These are phyloP conservation scores for Ormosia semicastrata DNA, from an alignment of 306 rosid genomes.

Conservation along the genomic window DNA sequence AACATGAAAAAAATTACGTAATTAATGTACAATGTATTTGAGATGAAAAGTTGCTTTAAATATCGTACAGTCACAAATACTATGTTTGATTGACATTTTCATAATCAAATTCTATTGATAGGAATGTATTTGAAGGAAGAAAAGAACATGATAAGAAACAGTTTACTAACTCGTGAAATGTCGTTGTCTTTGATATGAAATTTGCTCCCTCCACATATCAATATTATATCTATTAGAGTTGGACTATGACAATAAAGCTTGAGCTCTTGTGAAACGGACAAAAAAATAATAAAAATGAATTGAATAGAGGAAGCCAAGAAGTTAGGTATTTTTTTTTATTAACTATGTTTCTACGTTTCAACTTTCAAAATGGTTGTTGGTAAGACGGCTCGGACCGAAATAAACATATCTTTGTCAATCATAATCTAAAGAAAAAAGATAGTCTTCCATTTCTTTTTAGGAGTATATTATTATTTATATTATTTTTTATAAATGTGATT, in stretches of 20 bases:
- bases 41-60: not conserved
- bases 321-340: constrained; percentile 29
- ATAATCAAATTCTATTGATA: not conserved
- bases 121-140: not conserved
- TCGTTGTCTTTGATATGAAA: constrained; percentile 29
- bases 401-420: not conserved
- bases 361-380: constrained; percentile 44
- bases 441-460: no score
- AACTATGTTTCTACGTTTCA: not conserved
- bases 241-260: not conserved
- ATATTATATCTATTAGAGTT: not conserved
- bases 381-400: constrained; percentile 15
- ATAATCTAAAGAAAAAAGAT: no score
- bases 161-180: not conserved
- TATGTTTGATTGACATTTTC: not conserved
- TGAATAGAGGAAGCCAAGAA: not conserved
- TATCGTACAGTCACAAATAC: not conserved
- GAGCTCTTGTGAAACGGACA: not conserved
- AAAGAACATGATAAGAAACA: not conserved
- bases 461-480: no score
- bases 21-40: not conserved
- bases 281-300: not conserved
- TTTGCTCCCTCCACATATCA: not conserved
- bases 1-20: not conserved
- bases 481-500: no score